A percentile compares a stretch with the other conserved stretches of the same genome.
Evolutionary conservation across 2,329 filamentous ascomycete species (phyloP).

Genomic region (Claviceps sp.): DNA sequence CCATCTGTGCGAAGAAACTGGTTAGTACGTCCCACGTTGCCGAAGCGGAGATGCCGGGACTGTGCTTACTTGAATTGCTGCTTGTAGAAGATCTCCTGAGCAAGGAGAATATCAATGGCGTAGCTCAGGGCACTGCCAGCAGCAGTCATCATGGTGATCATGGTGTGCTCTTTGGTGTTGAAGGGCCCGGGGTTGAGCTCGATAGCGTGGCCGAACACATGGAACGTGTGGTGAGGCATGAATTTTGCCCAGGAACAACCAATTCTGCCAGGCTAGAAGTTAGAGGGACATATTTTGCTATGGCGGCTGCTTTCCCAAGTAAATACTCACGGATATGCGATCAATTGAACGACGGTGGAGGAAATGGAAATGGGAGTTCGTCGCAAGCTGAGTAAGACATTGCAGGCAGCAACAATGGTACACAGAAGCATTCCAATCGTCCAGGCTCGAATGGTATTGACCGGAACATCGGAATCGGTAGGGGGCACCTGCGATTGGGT

Average conservation of each 20-base stretch:
- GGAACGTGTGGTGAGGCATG: constrained; percentile 18
- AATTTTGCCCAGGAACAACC: constrained; percentile 20
- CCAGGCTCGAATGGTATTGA: constrained; percentile 49
- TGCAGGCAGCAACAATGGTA: constrained; percentile 42
- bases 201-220: constrained; percentile 18
- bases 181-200: constrained; percentile 27
- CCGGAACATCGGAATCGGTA: constrained; percentile 38
- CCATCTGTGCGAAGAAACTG: background rate
- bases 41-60: no score
- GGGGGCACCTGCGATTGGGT: constrained; percentile 13
- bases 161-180: constrained; percentile 35
- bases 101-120: constrained; percentile 27
- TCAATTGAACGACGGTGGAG: constrained; percentile 40
- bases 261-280: constrained; percentile 8
- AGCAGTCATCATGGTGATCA: constrained; percentile 33
- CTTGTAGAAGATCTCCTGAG: constrained; percentile 33
- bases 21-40: no score
- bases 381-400: constrained; percentile 38
- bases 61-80: constrained; percentile 26
- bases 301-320: background rate
- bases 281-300: background rate
- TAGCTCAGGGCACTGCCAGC: constrained; percentile 22
- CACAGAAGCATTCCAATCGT: constrained; percentile 41
- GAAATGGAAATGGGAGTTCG: constrained; percentile 37
- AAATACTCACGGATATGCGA: constrained; percentile 32